These are phyloP conservation scores for Acanthamoeba castellanii DNA, from an alignment of 208 protist species.

Conservation along the genomic window DNA sequence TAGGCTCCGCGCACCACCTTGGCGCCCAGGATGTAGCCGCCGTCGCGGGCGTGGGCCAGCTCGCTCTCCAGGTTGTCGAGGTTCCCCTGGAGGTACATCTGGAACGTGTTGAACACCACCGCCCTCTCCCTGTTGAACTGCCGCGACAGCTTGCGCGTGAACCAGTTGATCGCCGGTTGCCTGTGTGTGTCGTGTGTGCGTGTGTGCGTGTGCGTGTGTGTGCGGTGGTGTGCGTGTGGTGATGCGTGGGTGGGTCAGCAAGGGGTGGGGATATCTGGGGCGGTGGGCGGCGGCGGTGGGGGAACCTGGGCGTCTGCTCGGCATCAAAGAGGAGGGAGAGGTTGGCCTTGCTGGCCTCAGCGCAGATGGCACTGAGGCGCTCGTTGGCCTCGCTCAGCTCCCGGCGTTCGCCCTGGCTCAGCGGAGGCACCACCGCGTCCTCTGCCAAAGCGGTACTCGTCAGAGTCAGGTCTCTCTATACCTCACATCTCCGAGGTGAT, in stretches of 20 bases:
- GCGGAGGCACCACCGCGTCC: background rate
- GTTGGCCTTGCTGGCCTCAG: background rate
- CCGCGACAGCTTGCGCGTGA: background rate
- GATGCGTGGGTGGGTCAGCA: too few relatives aligned
- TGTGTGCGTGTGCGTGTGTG: background rate
- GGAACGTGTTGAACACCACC: constrained; percentile 57
- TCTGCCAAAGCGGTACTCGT: background rate
- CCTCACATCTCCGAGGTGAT: too few relatives aligned
- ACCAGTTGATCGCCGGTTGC: constrained; percentile 58
- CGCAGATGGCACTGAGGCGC: constrained; percentile 26
- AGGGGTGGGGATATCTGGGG: background rate
- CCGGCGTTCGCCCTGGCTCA: background rate
- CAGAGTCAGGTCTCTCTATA: too few relatives aligned
- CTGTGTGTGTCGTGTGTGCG: too few relatives aligned
- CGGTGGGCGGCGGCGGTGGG: too few relatives aligned
- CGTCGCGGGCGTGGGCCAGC: constrained; percentile 9
- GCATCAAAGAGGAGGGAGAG: constrained; percentile 42
- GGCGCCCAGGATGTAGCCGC: constrained; percentile 18
- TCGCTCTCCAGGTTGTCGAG: constrained; percentile 13
- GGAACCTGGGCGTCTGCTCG: constrained; percentile 39
- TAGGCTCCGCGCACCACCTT: constrained; percentile 61
- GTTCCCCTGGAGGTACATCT: constrained; percentile 64
- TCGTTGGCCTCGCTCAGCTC: background rate
- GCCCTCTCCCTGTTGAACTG: constrained; percentile 40
- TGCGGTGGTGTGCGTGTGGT: too few relatives aligned